phyloP scores from a whole-genome alignment of 331 rosid species.

The Phaseolus coccineus region DNA sequence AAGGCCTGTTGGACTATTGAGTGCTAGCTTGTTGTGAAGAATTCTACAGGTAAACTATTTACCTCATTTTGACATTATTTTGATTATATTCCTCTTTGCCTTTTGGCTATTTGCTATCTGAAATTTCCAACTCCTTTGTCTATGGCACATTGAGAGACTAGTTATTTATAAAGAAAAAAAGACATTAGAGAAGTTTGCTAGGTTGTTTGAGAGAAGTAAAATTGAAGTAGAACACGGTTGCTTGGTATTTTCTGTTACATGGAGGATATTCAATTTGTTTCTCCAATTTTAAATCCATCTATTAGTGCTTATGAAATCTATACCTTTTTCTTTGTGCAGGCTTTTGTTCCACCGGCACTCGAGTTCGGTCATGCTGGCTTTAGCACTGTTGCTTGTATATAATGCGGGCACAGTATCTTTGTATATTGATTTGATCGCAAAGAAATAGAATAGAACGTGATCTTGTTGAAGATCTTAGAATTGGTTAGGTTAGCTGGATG shows the following conservation, averaged over 20 bases:
- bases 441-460: slow-evolving; percentile 62
- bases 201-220: background rate
- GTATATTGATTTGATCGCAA: slow-evolving; percentile 59
- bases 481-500: slow-evolving; percentile 50
- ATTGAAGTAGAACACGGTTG: background rate
- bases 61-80: slow-evolving; percentile 37
- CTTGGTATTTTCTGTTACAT: background rate
- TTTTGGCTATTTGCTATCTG: background rate
- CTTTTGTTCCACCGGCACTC: slow-evolving; percentile 39
- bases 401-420: slow-evolving; percentile 53
- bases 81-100: slow-evolving; percentile 24
- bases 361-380: slow-evolving; percentile 41
- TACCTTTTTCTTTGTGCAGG: slow-evolving; percentile 56
- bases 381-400: slow-evolving; percentile 43
- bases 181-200: background rate
- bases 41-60: slow-evolving; percentile 61
- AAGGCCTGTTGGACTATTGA: slow-evolving; percentile 67
- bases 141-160: background rate
- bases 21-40: slow-evolving; percentile 70
- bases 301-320: slow-evolving; percentile 12
- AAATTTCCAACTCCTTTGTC: slow-evolving; percentile 2
- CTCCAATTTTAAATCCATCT: background rate
- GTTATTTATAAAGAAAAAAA: background rate
- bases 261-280: background rate
- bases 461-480: slow-evolving; percentile 53